Evolutionary conservation across 495 filamentous ascomycete genomes (phyloP), one percentile per base, ranked within the genome.

Genomic region (Jackrogersella minutella): DNA sequence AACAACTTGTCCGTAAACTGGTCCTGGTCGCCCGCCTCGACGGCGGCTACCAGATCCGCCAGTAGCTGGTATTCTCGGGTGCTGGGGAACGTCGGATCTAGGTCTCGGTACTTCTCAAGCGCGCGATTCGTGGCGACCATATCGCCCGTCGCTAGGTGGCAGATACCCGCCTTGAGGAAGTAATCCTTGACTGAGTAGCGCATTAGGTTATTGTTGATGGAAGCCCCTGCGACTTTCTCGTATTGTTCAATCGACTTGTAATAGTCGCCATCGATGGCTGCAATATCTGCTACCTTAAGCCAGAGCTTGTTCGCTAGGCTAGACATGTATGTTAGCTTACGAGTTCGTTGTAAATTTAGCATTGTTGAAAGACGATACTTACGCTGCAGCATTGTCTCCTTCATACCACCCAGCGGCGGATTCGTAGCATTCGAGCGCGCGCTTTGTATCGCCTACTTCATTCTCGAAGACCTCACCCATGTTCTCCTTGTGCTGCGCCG

Each of bases 121-220:
- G 92, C 93, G 30, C 91, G 87, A 68, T 87, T 88, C 5, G 87
- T 81, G 17, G 85, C 90, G 41, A 97, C 88, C 62, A 89, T 77
- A 72, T 97, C 93, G 64, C 86, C 86, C 40, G 85, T 85, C 55
- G 91, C 91, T 34, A 96, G 81, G 65, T 90, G 86, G 77, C 91
- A 94, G 51, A 97, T 87, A 34, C 91, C 92, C 0, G 91, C 91
- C 81, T 97, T 96, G 62, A 97, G 80, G 75, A 96, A 90, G 78
- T 97, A 96, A 51, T 96, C 91, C 76, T 97, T 97, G 56, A 97
- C 89, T 13, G 87, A 92, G 85, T 89, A 97, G 70, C 87, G 91
- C 92, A 96, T 93, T 63, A 93, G 74, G 71, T 91, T 88, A 77
- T 93, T 94, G 73, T 85, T 84, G 51, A 93, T 85, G 5, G 87